Percentiles rank a stretch among this genome's conserved stretches.
Evolutionary conservation across 2,329 filamentous ascomycete genomes (phyloP).

Genomic region (Ceratocystis colombiana): DNA sequence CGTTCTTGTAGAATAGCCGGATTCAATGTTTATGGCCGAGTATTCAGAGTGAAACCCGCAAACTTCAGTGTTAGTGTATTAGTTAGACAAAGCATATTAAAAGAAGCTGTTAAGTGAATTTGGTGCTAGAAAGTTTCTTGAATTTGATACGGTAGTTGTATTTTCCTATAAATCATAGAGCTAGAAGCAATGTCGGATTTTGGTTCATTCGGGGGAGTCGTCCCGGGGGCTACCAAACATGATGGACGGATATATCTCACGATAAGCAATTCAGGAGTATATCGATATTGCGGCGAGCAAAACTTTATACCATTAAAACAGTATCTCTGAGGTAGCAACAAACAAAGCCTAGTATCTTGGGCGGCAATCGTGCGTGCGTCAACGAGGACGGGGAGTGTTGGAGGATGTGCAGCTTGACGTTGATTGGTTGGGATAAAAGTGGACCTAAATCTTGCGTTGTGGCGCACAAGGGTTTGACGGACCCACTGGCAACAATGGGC

Average conservation of each 20-base stretch:
- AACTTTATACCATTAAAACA: neutral
- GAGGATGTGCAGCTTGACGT: constrained; percentile 23
- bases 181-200: neutral
- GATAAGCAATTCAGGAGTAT: neutral
- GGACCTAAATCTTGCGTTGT: constrained; percentile 22
- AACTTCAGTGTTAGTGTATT: constrained; percentile 24
- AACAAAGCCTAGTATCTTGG: neutral
- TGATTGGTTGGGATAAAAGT: constrained; percentile 25
- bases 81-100: neutral
- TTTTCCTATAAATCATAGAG: neutral
- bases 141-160: neutral
- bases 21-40: neutral
- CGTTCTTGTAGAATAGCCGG: neutral
- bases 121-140: neutral
- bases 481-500: neutral
- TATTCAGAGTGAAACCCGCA: neutral
- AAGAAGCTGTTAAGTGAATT: neutral
- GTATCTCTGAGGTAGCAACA: neutral
- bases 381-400: constrained; percentile 24
- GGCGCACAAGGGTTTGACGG: constrained; percentile 23
- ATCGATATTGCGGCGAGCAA: no score
- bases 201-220: neutral
- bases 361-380: constrained; percentile 20
- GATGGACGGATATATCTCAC: neutral
- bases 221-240: neutral